These are phyloP conservation scores for Inonotus hispidus DNA, from an alignment of 1,284 basidiomycete genomes.

Conservation along the genomic window DNA sequence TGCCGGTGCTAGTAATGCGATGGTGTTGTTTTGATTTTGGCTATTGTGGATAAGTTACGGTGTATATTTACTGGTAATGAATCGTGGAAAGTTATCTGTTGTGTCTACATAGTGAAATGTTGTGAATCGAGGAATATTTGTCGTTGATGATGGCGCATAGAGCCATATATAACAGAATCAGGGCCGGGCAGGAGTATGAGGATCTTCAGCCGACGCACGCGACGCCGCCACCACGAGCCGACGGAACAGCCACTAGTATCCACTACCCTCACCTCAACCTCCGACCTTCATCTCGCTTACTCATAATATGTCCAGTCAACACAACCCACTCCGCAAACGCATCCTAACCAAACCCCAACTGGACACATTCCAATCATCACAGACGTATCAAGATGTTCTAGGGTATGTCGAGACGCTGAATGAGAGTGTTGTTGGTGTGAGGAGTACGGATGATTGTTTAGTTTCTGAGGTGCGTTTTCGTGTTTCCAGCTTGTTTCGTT, in stretches of 20 bases:
- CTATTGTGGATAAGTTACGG: too few relatives aligned
- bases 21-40: too few relatives aligned
- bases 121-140: background rate
- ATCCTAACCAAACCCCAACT: constrained; percentile 82
- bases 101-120: background rate
- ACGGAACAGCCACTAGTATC: too few relatives aligned
- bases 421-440: constrained; percentile 69
- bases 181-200: background rate
- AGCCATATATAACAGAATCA: background rate
- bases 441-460: constrained; percentile 61
- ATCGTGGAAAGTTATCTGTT: background rate
- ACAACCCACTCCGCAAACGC: constrained; percentile 51
- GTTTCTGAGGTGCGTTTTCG: constrained; percentile 48
- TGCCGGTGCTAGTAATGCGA: too few relatives aligned
- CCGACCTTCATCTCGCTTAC: background rate
- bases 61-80: too few relatives aligned
- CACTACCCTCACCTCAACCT: background rate
- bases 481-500: too few relatives aligned
- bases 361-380: constrained; percentile 73
- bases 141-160: background rate
- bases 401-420: constrained; percentile 78
- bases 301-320: background rate
- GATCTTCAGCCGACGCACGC: background rate
- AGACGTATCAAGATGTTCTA: constrained; percentile 68
- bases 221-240: too few relatives aligned